A percentile compares a stretch with the other conserved stretches of the same genome.
These are phyloP conservation scores for Euphorbia tirucalli DNA, from an alignment of 345 rosid species.

Conservation along the genomic window DNA sequence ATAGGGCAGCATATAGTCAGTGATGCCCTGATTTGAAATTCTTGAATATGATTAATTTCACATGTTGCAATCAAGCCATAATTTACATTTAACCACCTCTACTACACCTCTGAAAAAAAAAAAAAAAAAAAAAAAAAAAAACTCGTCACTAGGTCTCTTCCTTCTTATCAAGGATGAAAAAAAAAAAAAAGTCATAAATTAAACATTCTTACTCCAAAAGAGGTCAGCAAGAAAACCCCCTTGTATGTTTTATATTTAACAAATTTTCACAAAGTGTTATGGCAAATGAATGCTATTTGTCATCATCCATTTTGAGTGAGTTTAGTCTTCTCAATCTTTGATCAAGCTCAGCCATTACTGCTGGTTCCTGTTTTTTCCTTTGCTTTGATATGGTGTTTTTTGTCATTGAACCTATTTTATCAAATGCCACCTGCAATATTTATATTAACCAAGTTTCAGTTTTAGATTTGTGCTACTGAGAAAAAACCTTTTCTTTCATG, in stretches of 20 bases:
- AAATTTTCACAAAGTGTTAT: background rate
- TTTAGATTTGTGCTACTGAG: background rate
- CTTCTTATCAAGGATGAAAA: background rate
- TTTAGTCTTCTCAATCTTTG: slow-evolving; percentile 83
- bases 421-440: slow-evolving; percentile 78
- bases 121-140: slow-evolving; percentile 2
- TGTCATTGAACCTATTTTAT: slow-evolving; percentile 84
- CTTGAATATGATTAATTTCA: slow-evolving; percentile 1
- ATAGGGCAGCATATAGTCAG: slow-evolving; percentile 7
- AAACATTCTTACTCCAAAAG: slow-evolving; percentile 7
- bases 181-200: slow-evolving; percentile 2
- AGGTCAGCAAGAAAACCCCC: too few species aligned
- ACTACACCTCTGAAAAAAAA: slow-evolving; percentile 19
- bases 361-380: slow-evolving; percentile 96
- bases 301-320: slow-evolving; percentile 56
- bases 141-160: slow-evolving; percentile 22
- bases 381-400: slow-evolving; percentile 92
- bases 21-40: slow-evolving; percentile 11
- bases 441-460: background rate
- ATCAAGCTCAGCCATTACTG: slow-evolving; percentile 96
- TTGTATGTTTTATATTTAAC: slow-evolving; percentile 13
- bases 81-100: slow-evolving; percentile 26
- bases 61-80: slow-evolving; percentile 10
- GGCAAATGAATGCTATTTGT: slow-evolving; percentile 25
- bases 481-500: too few species aligned